Conservation (phyloP, 2,329 filamentous ascomycete species). For the Fusarium miscanthi region DNA sequence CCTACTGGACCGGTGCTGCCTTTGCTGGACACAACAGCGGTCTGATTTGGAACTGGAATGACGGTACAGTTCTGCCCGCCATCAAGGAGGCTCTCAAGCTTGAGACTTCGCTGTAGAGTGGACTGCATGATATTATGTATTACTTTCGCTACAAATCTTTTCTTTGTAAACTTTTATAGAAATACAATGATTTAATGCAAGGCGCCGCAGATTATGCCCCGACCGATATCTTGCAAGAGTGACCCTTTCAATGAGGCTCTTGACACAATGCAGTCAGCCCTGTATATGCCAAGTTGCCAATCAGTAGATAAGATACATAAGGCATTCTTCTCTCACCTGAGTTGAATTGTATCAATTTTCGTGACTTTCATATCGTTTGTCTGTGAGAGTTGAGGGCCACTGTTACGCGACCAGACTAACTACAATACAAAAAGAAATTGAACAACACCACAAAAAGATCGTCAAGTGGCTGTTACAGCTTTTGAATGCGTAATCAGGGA, state of each 20-base stretch:
- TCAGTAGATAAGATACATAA: fast-evolving
- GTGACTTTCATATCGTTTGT: neutral
- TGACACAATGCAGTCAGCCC: neutral
- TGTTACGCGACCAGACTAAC: fast-evolving
- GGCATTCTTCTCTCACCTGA: fast-evolving
- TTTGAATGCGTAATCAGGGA: slow-evolving; percentile 9
- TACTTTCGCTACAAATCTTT: neutral
- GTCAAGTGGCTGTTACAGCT: neutral
- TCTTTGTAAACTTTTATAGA: neutral
- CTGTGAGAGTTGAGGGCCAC: neutral
- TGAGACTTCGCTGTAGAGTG: neutral
- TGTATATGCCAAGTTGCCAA: fast-evolving
- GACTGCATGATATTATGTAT: neutral
- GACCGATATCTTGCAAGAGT: neutral
- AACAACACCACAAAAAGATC: neutral
- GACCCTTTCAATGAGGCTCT: neutral
- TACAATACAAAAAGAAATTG: fast-evolving
- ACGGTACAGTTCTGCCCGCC: slow-evolving; percentile 24
- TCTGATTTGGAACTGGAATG: slow-evolving; percentile 37
- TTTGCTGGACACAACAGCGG: slow-evolving; percentile 40
- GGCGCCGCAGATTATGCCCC: neutral
- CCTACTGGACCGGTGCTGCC: slow-evolving; percentile 37
- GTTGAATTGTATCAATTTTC: fast-evolving
- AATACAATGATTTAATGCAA: neutral
- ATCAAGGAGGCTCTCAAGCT: slow-evolving; percentile 33